These are phyloP conservation scores for Durotheca rogersii DNA, from an alignment of 495 filamentous ascomycete species.

Conservation along the genomic window DNA sequence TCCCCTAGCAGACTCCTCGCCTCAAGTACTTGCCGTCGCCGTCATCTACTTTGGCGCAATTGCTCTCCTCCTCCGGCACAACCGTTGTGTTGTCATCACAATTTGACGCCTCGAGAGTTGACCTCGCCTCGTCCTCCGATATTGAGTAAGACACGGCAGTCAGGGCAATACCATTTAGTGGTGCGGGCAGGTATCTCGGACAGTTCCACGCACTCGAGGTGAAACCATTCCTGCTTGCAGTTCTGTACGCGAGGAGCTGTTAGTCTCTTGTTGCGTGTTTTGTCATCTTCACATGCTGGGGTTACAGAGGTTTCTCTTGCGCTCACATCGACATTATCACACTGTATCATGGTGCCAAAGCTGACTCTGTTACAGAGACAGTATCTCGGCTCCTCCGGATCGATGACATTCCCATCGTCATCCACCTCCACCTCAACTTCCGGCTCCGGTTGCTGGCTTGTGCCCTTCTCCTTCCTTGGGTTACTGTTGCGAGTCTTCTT, in stretches of 20 bases:
- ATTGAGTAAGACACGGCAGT: conserved; percentile 69
- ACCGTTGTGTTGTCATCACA: conserved; percentile 39
- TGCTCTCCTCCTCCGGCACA: no score
- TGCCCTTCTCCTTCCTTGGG: conserved; percentile 52
- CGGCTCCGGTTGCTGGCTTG: conserved; percentile 41
- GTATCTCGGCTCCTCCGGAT: conserved; percentile 84
- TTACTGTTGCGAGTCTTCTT: conserved; percentile 52
- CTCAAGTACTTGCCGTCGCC: background rate
- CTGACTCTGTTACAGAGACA: conserved; percentile 91
- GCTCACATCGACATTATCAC: conserved; percentile 86
- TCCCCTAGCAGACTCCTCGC: background rate
- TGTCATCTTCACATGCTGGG: conserved; percentile 10
- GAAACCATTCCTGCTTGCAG: conserved; percentile 88
- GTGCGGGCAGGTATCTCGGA: conserved; percentile 70
- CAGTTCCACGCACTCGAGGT: conserved; percentile 83
- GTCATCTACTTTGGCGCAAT: no score
- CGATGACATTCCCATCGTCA: conserved; percentile 74
- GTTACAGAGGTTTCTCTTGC: conserved; percentile 18
- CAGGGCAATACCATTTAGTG: conserved; percentile 94
- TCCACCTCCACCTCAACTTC: conserved; percentile 56
- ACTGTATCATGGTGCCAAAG: conserved; percentile 92
- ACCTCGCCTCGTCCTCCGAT: conserved; percentile 60
- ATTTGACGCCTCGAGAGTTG: conserved; percentile 54
- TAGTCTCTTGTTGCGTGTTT: conserved; percentile 15
- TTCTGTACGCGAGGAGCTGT: conserved; percentile 39